Conservation (phyloP, 108 stramenopile genomes). For the Skeletonema grethae region DNA sequence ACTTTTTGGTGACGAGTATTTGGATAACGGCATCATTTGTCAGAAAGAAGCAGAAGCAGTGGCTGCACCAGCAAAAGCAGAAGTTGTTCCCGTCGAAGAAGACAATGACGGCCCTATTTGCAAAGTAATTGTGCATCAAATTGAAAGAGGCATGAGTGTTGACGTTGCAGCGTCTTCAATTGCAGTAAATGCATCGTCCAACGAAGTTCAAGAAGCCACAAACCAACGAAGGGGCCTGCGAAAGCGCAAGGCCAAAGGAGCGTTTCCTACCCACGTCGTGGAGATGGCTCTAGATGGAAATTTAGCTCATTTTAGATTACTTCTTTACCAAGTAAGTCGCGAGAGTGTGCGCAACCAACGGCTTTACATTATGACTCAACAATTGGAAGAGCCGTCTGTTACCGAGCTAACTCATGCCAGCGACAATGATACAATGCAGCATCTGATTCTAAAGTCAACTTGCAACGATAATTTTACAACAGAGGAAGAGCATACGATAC, state of each 20-base stretch:
- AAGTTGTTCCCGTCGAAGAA: background rate
- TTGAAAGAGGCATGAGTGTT: constrained; percentile 30
- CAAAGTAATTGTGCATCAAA: constrained; percentile 38
- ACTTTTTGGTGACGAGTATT: constrained; percentile 2
- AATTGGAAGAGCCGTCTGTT: background rate
- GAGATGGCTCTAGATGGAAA: constrained; percentile 39
- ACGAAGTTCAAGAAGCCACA: background rate
- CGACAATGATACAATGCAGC: constrained; percentile 10
- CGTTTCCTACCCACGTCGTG: constrained; percentile 19
- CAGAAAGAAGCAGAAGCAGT: background rate
- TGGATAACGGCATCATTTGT: constrained; percentile 5
- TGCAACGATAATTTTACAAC: background rate
- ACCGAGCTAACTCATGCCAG: constrained; percentile 17
- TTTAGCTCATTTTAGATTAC: constrained; percentile 46
- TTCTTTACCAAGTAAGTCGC: constrained; percentile 28
- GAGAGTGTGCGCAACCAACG: constrained; percentile 30
- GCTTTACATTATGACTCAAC: constrained; percentile 20
- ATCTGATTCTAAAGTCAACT: constrained; percentile 5
- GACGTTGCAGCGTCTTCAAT: constrained; percentile 43
- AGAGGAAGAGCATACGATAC: constrained; percentile 6
- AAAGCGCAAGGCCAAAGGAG: constrained; percentile 19
- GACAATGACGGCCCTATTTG: constrained; percentile 11
- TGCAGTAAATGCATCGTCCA: constrained; percentile 6
- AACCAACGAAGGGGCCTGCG: constrained; percentile 34
- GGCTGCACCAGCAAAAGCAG: background rate